Base-by-base conservation (phyloP, 164 flowering plant genomes). In the Aristolochia californica region DNA sequence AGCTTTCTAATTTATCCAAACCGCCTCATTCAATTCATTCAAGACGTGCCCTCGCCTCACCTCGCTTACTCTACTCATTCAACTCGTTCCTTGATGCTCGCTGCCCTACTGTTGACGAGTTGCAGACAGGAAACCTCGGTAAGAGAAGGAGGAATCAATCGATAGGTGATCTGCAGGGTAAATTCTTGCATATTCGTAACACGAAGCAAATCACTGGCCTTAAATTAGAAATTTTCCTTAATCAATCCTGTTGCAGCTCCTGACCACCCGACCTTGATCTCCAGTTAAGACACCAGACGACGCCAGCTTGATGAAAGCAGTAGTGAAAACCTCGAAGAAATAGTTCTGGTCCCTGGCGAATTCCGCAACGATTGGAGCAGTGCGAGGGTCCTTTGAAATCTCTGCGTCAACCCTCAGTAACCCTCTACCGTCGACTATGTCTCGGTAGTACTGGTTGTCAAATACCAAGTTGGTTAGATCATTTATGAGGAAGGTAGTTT, bases 251-350 rank as follows among this genome's bases (percentile, higher is more conserved):
- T 72, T 70, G 53, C 82, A 81, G 17, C 15, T 74, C 50, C 40
- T 58, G 55, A 78, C 70, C 60, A 82, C 48, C 7, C 67, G 71
- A 21, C 82, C 87, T 53, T 70, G 51, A 25, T 68, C 63, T 26
- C 79, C 83, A 1, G 77, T 75, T 5, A 80, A 62, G 28, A 82
- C 83, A 56, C 73, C 68, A 0, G 71, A 61, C 30, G 56, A 23
- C 5, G 87, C 69, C 5, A 82, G 77, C 56, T 78, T 82, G 4
- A 66, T 64, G 54, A 82, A 82, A n/a, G 82, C 84, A 26, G 87
- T 68, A 22, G 78, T 48, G 50, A 82, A 82, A 1, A 72, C 61
- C 24, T 21, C 25, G 30, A 76, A 78, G 65, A 80, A 82, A 2
- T 21, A 58, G 5, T 65, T 63, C 49, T 57, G 71, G 54, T 82